Evolutionary conservation across 139 green algal genomes (phyloP), one percentile per base, ranked within the genome.

Genomic region (Closterium sp.): DNA sequence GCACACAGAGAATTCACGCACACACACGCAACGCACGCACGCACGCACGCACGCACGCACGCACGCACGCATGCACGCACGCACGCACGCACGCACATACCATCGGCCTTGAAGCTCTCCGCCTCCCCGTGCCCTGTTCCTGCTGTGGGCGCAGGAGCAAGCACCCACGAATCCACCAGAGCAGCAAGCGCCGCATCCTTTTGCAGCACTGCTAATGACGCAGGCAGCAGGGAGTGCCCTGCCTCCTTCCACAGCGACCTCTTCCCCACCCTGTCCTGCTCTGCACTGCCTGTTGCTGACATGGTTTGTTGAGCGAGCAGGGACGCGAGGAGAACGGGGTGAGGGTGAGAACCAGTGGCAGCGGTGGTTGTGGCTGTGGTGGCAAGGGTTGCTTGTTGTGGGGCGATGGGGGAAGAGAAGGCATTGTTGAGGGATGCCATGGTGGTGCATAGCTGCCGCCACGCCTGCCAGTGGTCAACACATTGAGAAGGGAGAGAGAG

Each of bases 231-330:
- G 22, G 97, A 97, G 70, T 96, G 95, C 19, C 97, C 97, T 13
- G 92, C 97, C 2, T 94, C 86, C n/a, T 93, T 91, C 97, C 97
- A 99, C 24, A 98, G 93, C 90, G 97, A 93, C 4, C 96, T 96
- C 93, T 97, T 97, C 88, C 94, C 88, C 31, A 95, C 86, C 62
- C 62, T 22, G 62, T 79, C 62, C 62, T 79, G 62, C 62, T 22
- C 62, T 79, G 62, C 17, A 27, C 62, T 79, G 62, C 1, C 62
- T 79, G 62, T 13, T 79, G 62, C 62, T 79, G 62, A 79, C 2
- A 5, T 3, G 17, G 0, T 13, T 79, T 79, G 62, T 0, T 27
- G 9, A 79, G 62, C 62, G 3, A 79, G 62, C 17, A 79, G 62
- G 5, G 62, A 22, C 62, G 62, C 62, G 5, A 79, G 62, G 62